phyloP scores from a whole-genome alignment of 2,329 filamentous ascomycete genomes.

The Clarireedia paspali region DNA sequence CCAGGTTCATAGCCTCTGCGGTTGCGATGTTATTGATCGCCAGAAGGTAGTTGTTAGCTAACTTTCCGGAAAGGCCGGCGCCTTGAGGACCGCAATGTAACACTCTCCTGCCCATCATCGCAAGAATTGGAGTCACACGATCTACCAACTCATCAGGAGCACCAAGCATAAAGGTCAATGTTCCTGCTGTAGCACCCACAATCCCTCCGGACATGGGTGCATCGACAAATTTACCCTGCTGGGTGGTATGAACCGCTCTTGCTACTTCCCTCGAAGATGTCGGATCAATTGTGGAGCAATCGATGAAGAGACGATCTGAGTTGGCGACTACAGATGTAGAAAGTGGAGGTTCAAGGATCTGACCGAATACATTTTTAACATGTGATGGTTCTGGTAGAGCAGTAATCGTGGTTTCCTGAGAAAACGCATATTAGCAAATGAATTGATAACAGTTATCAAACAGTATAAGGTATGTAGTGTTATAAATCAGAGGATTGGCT shows the following conservation, averaged over 20 bases:
- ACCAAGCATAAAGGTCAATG: slow-evolving; percentile 94
- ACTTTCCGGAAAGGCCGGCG: slow-evolving; percentile 80
- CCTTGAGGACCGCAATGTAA: slow-evolving; percentile 82
- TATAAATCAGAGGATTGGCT: slow-evolving; percentile 27
- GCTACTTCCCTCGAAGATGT: slow-evolving; percentile 75
- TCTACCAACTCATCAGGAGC: slow-evolving; percentile 52
- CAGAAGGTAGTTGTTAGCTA: slow-evolving; percentile 95
- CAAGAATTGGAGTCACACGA: slow-evolving; percentile 60
- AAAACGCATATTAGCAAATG: slow-evolving; percentile 3
- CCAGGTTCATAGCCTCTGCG: slow-evolving; percentile 52
- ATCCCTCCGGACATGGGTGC: slow-evolving; percentile 97
- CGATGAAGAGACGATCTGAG: slow-evolving; percentile 74
- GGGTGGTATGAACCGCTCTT: slow-evolving; percentile 55
- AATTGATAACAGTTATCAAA: not conserved
- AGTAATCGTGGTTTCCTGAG: slow-evolving; percentile 76
- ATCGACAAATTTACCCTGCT: slow-evolving; percentile 76
- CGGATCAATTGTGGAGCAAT: slow-evolving; percentile 94
- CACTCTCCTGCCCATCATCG: slow-evolving; percentile 78
- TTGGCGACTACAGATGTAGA: slow-evolving; percentile 38
- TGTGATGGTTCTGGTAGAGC: slow-evolving; percentile 85
- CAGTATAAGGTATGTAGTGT: not conserved
- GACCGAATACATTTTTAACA: slow-evolving; percentile 72
- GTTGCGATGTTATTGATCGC: slow-evolving; percentile 78
- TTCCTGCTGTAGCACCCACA: slow-evolving; percentile 79
- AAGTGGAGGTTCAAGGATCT: slow-evolving; percentile 59